phyloP scores from a whole-genome alignment of 768 basidiomycete genomes.

The Floccularia luteovirens region DNA sequence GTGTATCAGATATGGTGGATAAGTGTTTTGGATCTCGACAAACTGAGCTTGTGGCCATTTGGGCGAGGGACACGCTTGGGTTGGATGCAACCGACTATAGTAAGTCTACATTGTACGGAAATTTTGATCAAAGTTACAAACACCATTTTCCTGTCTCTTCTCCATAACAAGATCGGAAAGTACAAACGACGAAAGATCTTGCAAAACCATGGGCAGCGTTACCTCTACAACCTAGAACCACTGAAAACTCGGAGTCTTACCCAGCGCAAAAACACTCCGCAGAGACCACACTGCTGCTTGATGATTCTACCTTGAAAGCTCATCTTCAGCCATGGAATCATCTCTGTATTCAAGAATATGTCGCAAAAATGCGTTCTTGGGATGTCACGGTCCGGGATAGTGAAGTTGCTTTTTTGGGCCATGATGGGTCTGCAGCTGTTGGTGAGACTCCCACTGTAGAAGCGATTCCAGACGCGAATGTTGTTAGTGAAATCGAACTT shows the following conservation, averaged over 20 bases:
- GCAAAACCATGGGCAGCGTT: slow-evolving; percentile 53
- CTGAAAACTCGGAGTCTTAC: not conserved
- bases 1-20: slow-evolving; percentile 68
- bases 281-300: slow-evolving; percentile 38
- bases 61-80: slow-evolving; percentile 77
- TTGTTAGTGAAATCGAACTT: no score
- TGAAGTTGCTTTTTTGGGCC: not conserved
- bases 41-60: slow-evolving; percentile 48
- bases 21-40: slow-evolving; percentile 42
- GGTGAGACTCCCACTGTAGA: not conserved
- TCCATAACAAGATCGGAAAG: slow-evolving; percentile 28
- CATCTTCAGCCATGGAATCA: slow-evolving; percentile 78
- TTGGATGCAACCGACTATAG: slow-evolving; percentile 54
- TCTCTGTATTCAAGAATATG: slow-evolving; percentile 68
- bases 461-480: not conserved
- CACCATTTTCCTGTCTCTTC: not conserved
- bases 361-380: slow-evolving; percentile 27
- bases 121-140: not conserved
- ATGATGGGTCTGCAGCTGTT: not conserved
- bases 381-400: slow-evolving; percentile 16
- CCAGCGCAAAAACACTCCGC: slow-evolving; percentile 26
- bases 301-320: slow-evolving; percentile 49
- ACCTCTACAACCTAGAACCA: not conserved
- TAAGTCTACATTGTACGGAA: slow-evolving; percentile 29
- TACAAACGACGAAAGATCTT: slow-evolving; percentile 69